A percentile compares a stretch with the other conserved stretches of the same genome.
phyloP scores from a whole-genome alignment of 2,329 filamentous ascomycete genomes.

The Monilinia polystroma region DNA sequence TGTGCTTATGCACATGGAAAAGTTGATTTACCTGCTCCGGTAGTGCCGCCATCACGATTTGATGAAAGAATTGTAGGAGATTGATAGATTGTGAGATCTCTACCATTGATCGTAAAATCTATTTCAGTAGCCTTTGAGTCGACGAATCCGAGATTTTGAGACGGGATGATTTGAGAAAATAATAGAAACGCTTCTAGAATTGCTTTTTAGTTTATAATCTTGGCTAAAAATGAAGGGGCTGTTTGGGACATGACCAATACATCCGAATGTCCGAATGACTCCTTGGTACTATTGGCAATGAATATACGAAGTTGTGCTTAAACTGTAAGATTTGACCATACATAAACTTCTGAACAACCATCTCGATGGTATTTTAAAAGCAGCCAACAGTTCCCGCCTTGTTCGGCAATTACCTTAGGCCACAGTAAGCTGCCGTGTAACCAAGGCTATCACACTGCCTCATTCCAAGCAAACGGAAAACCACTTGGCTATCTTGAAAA shows the following conservation, averaged over 20 bases:
- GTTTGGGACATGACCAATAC: background rate
- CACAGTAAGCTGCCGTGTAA: constrained; percentile 9
- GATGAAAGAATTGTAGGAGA: constrained; percentile 81
- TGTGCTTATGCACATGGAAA: constrained; percentile 22
- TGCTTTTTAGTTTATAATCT: constrained; percentile 7
- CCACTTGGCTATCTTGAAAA: constrained; percentile 9
- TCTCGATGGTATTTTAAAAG: background rate
- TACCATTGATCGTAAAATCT: constrained; percentile 64
- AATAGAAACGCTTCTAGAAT: constrained; percentile 80
- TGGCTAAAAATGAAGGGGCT: background rate
- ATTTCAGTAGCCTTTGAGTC: constrained; percentile 66
- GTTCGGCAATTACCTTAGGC: constrained; percentile 10
- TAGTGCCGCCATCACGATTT: constrained; percentile 69
- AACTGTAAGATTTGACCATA: background rate
- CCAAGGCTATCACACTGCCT: constrained; percentile 19
- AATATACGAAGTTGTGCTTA: background rate
- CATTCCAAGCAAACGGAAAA: constrained; percentile 11
- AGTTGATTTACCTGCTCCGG: constrained; percentile 58
- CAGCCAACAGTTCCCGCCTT: background rate
- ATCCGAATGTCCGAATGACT: background rate
- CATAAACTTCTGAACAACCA: background rate
- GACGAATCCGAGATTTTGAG: constrained; percentile 80
- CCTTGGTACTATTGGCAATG: background rate
- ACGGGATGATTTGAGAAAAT: constrained; percentile 73
- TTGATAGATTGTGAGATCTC: constrained; percentile 75